These are phyloP conservation scores for Anthracocystis setariae DNA, from an alignment of 1,284 basidiomycete species.

Conservation along the genomic window DNA sequence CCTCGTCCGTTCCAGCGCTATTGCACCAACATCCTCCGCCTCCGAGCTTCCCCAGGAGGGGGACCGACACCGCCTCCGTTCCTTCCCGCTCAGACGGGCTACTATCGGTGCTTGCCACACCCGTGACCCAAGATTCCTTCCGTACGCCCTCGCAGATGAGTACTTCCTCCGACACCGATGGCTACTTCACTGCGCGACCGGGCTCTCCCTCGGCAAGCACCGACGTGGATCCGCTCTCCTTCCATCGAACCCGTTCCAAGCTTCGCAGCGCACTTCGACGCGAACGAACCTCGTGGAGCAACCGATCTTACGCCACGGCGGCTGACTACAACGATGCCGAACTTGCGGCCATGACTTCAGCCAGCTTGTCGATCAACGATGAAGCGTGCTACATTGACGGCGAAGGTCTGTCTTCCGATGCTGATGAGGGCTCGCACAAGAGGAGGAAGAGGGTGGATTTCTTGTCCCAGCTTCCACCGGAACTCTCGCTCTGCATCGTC, in stretches of 20 bases:
- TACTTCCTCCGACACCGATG: conserved; percentile 24
- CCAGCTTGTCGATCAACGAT: conserved; percentile 10
- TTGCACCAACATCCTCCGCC: neutral
- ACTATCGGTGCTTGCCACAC: conserved; percentile 12
- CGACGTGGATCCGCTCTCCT: conserved; percentile 8
- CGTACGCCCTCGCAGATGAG: conserved; percentile 31
- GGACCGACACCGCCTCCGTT: conserved; percentile 1
- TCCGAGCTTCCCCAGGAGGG: neutral
- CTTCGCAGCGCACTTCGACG: conserved; percentile 16
- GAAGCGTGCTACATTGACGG: conserved; percentile 29
- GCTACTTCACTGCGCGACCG: conserved; percentile 38
- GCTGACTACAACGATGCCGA: conserved; percentile 20
- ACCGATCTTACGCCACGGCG: conserved; percentile 9
- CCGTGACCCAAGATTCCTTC: conserved; percentile 20
- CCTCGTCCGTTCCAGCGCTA: neutral
- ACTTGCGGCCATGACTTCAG: conserved; percentile 4
- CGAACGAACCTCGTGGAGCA: conserved; percentile 24
- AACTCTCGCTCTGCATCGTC: conserved; percentile 50
- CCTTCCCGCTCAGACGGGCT: conserved; percentile 14
- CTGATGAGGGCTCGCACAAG: neutral
- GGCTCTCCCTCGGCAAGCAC: conserved; percentile 14
- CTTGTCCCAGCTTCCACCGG: conserved; percentile 38
- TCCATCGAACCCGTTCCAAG: conserved; percentile 15
- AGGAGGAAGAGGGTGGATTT: conserved; percentile 39
- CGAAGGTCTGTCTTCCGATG: conserved; percentile 5